These are phyloP conservation scores for Arthrinium puccinioides DNA, from an alignment of 2,329 filamentous ascomycete species.

Conservation along the genomic window DNA sequence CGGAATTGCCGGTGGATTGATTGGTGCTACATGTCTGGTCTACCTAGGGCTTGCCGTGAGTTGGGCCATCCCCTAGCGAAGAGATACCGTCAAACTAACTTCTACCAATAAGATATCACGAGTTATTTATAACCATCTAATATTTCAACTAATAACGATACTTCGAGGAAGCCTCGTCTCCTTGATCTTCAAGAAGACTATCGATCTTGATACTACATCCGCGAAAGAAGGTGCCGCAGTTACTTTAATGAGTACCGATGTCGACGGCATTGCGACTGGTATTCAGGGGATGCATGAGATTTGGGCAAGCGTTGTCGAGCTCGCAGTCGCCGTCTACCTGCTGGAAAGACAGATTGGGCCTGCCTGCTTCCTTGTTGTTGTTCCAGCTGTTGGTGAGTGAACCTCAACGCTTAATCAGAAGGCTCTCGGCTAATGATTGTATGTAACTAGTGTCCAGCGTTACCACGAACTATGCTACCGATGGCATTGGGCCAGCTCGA, in stretches of 20 bases:
- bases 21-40: slow-evolving; percentile 31
- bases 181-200: slow-evolving; percentile 41
- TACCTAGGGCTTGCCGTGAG: slow-evolving; percentile 34
- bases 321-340: slow-evolving; percentile 27
- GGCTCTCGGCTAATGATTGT: background rate
- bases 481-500: slow-evolving; percentile 2
- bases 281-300: slow-evolving; percentile 23
- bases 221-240: slow-evolving; percentile 29
- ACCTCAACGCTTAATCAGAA: background rate
- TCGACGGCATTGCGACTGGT: slow-evolving; percentile 25
- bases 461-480: background rate
- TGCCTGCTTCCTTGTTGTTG: slow-evolving; percentile 19
- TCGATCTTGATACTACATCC: slow-evolving; percentile 21
- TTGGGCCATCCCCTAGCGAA: background rate
- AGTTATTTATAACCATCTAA: slow-evolving; percentile 25
- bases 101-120: slow-evolving; percentile 12
- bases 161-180: slow-evolving; percentile 28
- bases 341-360: slow-evolving; percentile 26
- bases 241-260: slow-evolving; percentile 39
- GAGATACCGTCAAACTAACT: background rate
- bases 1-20: slow-evolving; percentile 29
- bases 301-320: slow-evolving; percentile 30
- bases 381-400: slow-evolving; percentile 18
- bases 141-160: slow-evolving; percentile 27
- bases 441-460: background rate